Evolutionary conservation across 1,284 basidiomycete species (phyloP).

Genomic region (Apiotrichum gracile): DNA sequence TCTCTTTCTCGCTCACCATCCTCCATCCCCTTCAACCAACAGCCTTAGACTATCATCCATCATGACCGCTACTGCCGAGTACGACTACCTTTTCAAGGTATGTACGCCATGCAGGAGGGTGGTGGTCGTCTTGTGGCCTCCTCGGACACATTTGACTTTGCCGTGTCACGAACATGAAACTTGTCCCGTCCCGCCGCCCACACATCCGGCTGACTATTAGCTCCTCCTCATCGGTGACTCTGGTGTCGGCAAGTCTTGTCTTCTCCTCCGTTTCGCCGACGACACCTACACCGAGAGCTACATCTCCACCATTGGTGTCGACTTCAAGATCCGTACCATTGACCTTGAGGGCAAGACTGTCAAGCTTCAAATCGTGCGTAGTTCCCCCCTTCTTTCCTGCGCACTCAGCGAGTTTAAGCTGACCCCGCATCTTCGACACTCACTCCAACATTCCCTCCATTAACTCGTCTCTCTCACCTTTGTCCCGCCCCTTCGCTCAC

Average conservation of each 20-base stretch:
- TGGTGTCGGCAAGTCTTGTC: conserved; percentile 96
- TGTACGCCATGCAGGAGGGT: conserved; percentile 3
- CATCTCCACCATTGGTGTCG: conserved; percentile 97
- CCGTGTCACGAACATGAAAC: not conserved
- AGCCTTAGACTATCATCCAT: conserved; percentile 6
- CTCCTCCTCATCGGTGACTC: conserved; percentile 70
- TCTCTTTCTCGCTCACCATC: not conserved
- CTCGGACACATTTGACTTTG: not conserved
- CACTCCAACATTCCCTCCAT: conserved; percentile 4
- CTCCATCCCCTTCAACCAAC: not conserved
- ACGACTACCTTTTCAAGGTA: conserved; percentile 92
- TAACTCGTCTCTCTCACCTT: not conserved
- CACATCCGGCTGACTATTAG: conserved; percentile 26
- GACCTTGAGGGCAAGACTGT: conserved; percentile 99
- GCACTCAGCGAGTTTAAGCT: conserved; percentile 30
- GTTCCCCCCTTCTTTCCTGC: conserved; percentile 7
- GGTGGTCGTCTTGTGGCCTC: not conserved
- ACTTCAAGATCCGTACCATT: conserved; percentile 99
- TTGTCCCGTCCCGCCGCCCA: not conserved
- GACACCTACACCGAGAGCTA: conserved; percentile 99
- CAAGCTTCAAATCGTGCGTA: conserved; percentile 94
- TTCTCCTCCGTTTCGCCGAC: conserved; percentile 96
- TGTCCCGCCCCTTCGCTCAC: not conserved
- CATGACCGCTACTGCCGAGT: conserved; percentile 64
- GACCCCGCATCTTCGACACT: conserved; percentile 16